Evolutionary conservation across 805 yeast genomes (phyloP), one percentile per base, ranked within the genome.

Genomic region (Saturnispora kantuleensis): DNA sequence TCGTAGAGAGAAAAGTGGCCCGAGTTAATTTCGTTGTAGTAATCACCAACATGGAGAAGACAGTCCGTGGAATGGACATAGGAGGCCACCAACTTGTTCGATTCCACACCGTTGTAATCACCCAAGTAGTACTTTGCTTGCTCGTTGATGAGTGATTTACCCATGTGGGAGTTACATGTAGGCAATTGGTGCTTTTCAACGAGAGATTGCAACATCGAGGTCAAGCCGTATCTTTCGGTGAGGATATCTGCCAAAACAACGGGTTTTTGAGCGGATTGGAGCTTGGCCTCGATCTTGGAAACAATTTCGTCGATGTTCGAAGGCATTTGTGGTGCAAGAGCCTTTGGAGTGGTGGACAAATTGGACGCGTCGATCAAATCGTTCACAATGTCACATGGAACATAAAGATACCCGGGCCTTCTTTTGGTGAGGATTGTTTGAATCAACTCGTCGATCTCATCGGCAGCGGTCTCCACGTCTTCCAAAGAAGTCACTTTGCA

Each of bases 361-460:
- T 36, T 55, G 44, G 64, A 49, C 10, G 60, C 58, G 46, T 64
- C 65, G 45, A 78, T 68, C 5, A 56, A 31, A 11, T 53, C 48
- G 44, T 78, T 76, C 9, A 77, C 74, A 51, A 84, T 60, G 58
- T 88, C 89, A 36, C 74, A 66, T 1, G 97, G 96, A 39, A 89
- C 60, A 58, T 77, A 85, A 40, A 88, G 59, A 56, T 83, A 88
- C 12, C 95, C 96, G 0, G 97, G 97, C 58, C 80, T 77, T 33
- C 81, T 77, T 38, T 73, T 68, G 33, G 60, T 66, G 51, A 76
- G 64, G 26, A 85, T 76, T 13, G 70, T 66, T 37, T 55, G 56
- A 45, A 89, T 73, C 6, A 85, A 82, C 17, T 65, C 64, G 59
- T 89, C 97, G 44, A 89, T 76, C 58, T 82, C 77, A 17, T 64